Base-by-base conservation (phyloP, 176 grass and related monocot genomes). In the Oryza meyeriana region DNA sequence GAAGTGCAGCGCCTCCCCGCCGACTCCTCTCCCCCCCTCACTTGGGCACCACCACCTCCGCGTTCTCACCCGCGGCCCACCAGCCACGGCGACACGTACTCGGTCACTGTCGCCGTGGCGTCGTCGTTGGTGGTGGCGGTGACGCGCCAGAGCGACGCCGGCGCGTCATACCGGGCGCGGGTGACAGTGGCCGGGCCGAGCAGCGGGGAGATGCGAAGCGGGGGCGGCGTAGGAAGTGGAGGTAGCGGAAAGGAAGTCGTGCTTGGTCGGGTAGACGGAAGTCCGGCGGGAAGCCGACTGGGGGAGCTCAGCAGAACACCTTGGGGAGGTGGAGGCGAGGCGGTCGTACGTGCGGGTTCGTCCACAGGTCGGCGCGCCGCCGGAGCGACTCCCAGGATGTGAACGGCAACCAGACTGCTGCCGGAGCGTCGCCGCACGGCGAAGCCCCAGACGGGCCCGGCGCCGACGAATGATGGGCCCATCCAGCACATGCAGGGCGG, bases 391-490 rank as follows among this genome's bases (percentile, higher is more conserved):
- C 96, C 96, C 10, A 99, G 87, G 72, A 99, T 82, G 65, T 85
- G 68, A 84, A 93, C 0, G 93, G 96, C 3, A 94, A 80, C 1
- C 31, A 84, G 42, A n/a, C n/a, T 92, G 85, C 22, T 9, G 84
- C 10, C 83, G 79, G 24, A 99, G 96, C 42, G 93, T 81, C n/a
- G 96, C 93, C 0, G 96, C 96, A 99, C 91, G 28, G 93, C 91
- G 10, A 99, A 99, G 89, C 8, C 96, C 96, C 0, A n/a, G 96
- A 99, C 3, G 96, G 96, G 96, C 16, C 96, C 96, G 0, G 91
- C 96, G 52, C 96, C 96, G 9, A 99, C 93, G 75, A 99, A 99
- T 93, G 79, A 99, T 98, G 6, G 95, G 92, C 11, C 94, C 89
- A 22, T 88, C 52, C 65, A 59, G n/a, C 22, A 92, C 69, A 4